phyloP scores from a whole-genome alignment of 1,139 yeast genomes.

The Wickerhamomyces sp. region DNA sequence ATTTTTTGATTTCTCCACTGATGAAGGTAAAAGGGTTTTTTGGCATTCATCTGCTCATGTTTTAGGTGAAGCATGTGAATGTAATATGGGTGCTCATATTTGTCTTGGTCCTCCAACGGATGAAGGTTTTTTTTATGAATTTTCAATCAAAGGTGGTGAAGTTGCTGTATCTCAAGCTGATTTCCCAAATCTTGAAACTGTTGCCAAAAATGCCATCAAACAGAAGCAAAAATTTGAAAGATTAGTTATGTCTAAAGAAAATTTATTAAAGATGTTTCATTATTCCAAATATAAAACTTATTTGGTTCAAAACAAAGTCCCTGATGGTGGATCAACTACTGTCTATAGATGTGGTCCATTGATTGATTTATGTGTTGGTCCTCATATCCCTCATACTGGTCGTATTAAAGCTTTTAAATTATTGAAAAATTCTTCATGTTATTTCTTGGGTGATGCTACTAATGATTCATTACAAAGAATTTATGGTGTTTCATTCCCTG shows the following conservation, averaged over 20 bases:
- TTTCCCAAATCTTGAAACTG: slow-evolving; percentile 78
- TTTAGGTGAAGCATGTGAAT: slow-evolving; percentile 96
- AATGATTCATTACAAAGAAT: slow-evolving; percentile 97
- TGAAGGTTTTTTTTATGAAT: slow-evolving; percentile 97
- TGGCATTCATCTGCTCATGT: slow-evolving; percentile 99
- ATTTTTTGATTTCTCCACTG: slow-evolving; percentile 72
- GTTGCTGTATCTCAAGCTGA: slow-evolving; percentile 76
- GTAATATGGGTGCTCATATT: slow-evolving; percentile 91
- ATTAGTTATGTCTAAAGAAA: slow-evolving; percentile 86
- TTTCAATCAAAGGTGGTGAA: slow-evolving; percentile 83
- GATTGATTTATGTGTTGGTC: slow-evolving; percentile 96
- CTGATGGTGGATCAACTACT: slow-evolving; percentile 94
- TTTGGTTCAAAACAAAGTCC: slow-evolving; percentile 81
- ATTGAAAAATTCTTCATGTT: slow-evolving; percentile 92
- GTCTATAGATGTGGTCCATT: slow-evolving; percentile 98
- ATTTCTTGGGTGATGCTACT: slow-evolving; percentile 88
- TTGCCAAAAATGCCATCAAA: slow-evolving; percentile 87
- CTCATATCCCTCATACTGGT: slow-evolving; percentile 97
- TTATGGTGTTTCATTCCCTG: slow-evolving; percentile 98
- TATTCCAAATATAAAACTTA: slow-evolving; percentile 95
- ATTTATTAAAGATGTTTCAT: slow-evolving; percentile 85
- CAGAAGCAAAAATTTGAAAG: slow-evolving; percentile 97
- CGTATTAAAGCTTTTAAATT: slow-evolving; percentile 92
- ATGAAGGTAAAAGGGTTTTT: slow-evolving; percentile 92
- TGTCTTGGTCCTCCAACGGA: slow-evolving; percentile 96